Conservation (phyloP, 768 basidiomycete species). For the Crassisporium funariophilum region DNA sequence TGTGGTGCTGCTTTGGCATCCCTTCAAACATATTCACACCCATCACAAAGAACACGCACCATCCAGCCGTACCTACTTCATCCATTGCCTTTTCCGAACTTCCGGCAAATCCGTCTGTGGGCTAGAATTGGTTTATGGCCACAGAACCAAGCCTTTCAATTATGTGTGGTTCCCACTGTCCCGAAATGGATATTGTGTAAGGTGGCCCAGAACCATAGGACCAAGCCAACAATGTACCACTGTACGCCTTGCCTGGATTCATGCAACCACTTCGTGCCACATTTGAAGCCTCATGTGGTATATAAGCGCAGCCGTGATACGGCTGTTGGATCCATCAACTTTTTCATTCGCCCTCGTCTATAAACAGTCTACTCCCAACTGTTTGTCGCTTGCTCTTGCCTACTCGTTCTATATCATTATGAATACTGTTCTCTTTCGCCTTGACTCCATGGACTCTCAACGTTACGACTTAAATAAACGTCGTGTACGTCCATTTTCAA, state of each 20-base stretch:
- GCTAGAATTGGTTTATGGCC: background rate
- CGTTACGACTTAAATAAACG: slow-evolving; percentile 28
- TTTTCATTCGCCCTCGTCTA: background rate
- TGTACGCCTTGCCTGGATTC: background rate
- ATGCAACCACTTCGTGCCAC: slow-evolving; percentile 1
- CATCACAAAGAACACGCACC: slow-evolving; percentile 19
- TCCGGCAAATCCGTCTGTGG: slow-evolving; percentile 1
- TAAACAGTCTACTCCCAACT: background rate
- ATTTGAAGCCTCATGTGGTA: background rate
- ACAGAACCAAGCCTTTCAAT: slow-evolving; percentile 1
- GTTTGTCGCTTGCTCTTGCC: slow-evolving; percentile 7
- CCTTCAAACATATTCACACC: slow-evolving; percentile 8
- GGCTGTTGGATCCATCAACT: background rate
- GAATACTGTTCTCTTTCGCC: slow-evolving; percentile 3
- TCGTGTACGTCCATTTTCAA: slow-evolving; percentile 22
- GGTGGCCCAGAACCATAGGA: background rate
- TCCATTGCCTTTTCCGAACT: background rate
- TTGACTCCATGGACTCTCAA: slow-evolving; percentile 29
- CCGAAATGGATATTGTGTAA: background rate
- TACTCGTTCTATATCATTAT: slow-evolving; percentile 8
- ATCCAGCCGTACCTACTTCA: slow-evolving; percentile 2
- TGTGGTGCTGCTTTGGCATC: slow-evolving; percentile 8
- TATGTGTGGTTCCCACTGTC: background rate
- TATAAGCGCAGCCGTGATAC: background rate
- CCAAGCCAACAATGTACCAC: background rate